phyloP scores from a whole-genome alignment of 345 rosid genomes.

The Cardiospermum halicacabum region DNA sequence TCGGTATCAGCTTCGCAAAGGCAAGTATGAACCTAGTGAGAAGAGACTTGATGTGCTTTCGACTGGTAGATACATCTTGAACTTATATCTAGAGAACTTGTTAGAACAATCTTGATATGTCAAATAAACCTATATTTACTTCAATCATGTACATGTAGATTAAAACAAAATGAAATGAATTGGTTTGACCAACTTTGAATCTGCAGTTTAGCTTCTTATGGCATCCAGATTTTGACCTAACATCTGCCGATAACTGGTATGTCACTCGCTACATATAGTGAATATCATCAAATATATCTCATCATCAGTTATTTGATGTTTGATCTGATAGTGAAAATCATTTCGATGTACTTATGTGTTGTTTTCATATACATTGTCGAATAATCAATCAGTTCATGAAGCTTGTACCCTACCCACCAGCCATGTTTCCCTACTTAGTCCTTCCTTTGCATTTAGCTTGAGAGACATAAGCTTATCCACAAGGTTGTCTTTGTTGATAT shows the following conservation, averaged over 20 bases:
- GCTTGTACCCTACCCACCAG: background rate
- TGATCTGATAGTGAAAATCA: background rate
- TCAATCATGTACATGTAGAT: background rate
- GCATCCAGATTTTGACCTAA: background rate
- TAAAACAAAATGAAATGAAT: background rate
- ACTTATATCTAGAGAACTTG: conserved; percentile 67
- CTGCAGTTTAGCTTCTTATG: background rate
- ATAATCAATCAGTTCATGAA: background rate
- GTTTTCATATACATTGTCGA: background rate
- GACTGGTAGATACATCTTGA: conserved; percentile 69
- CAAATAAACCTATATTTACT: background rate
- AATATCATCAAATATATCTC: too few relatives aligned
- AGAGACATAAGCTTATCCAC: background rate
- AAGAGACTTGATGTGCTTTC: conserved; percentile 84
- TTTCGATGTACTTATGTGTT: background rate
- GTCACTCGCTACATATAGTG: background rate
- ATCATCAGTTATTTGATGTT: background rate
- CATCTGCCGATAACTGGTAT: background rate
- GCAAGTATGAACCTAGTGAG: conserved; percentile 85
- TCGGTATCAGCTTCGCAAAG: conserved; percentile 88
- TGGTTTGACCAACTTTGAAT: background rate
- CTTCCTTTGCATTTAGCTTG: background rate
- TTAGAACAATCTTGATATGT: conserved; percentile 56
- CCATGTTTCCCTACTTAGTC: background rate
- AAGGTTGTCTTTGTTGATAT: background rate